Evolutionary conservation across 495 filamentous ascomycete genomes (phyloP), one percentile per base, ranked within the genome.

Genomic region (Penicillium lagena): DNA sequence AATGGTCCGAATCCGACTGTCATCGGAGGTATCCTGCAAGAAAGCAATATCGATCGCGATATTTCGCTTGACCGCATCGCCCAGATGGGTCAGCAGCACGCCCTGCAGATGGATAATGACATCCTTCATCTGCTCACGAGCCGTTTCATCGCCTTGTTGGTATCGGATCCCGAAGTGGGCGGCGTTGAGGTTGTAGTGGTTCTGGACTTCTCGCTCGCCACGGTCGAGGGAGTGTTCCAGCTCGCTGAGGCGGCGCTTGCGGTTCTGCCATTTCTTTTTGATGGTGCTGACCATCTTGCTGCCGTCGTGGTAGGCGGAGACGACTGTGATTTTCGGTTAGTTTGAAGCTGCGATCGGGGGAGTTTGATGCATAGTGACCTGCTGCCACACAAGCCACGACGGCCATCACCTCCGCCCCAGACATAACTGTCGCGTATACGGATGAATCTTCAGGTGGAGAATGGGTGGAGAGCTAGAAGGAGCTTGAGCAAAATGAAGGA

Each of bases 251-350:
- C 52, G 56, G 39, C 58, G 58, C 10, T 46, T 49, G 14, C 15
- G 15, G 15, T 17, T 17, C 15, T 47, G 54, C 40, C 58, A 60
- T 45, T 65, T 71, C 14, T 58, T 60, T 45, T 62, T 67, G 41
- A 74, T 62, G 6, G 62, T 46, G 6, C 48, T 41, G 30, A 67
- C 53, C 15, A 74, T 51, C 4, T 66, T 49, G 12, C 57, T 45
- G 13, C 64, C 70, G 41, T 71, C 68, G 28, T 66, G 60, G 51
- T 73, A 75, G 32, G 70, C 64, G 35, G 64, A 68, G 27, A 72
- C 63, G 30, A 73, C 59, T 46, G 15, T 31, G 9, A 14, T 36
- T 13, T 38, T 46, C 17, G 29, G 6, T 29, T 12, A 10, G n/a
- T n/a, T 17, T 10, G 41, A 39, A 29, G 29, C 28, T 31, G 9